Percentiles rank a stretch among this genome's conserved stretches.
These are phyloP conservation scores for Piper longum DNA, from an alignment of 164 flowering plant species.

Conservation along the genomic window DNA sequence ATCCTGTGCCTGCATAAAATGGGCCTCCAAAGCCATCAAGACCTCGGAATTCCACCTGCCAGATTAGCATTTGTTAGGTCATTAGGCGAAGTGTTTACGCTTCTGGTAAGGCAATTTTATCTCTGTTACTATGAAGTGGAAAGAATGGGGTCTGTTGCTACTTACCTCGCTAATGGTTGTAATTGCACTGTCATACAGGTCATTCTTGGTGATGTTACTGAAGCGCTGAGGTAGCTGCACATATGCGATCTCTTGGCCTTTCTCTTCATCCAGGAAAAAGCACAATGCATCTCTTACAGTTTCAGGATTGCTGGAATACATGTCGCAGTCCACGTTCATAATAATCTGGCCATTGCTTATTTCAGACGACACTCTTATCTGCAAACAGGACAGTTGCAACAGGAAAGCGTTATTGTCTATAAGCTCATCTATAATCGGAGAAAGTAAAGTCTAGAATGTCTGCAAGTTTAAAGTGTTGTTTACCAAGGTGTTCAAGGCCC, in stretches of 20 bases:
- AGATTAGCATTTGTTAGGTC: not conserved
- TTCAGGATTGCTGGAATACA: conserved; percentile 26
- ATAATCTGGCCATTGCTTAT: conserved; percentile 21
- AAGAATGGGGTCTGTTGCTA: not conserved
- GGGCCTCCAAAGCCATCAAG: conserved; percentile 8
- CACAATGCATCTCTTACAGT: conserved; percentile 24
- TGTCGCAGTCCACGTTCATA: conserved; percentile 32
- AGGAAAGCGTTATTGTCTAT: too few relatives aligned
- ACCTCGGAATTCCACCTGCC: not conserved
- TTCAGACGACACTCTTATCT: conserved; percentile 27
- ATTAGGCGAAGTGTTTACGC: not conserved
- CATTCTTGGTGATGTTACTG: conserved; percentile 16
- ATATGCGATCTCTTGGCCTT: conserved; percentile 21
- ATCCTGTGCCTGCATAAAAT: conserved; percentile 1
- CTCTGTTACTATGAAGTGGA: not conserved
- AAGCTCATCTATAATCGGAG: too few relatives aligned
- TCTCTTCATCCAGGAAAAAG: conserved; percentile 27
- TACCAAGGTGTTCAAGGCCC: conserved; percentile 51
- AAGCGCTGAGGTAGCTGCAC: conserved; percentile 23
- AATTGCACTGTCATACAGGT: conserved; percentile 7
- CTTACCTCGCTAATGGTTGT: conserved; percentile 5
- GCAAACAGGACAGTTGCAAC: not conserved
- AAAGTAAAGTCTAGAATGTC: not conserved
- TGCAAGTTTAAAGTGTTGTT: not conserved
- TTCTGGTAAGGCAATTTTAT: too few relatives aligned